Conservation (phyloP, 129 eudicot genomes). For the Lactuca saligna region DNA sequence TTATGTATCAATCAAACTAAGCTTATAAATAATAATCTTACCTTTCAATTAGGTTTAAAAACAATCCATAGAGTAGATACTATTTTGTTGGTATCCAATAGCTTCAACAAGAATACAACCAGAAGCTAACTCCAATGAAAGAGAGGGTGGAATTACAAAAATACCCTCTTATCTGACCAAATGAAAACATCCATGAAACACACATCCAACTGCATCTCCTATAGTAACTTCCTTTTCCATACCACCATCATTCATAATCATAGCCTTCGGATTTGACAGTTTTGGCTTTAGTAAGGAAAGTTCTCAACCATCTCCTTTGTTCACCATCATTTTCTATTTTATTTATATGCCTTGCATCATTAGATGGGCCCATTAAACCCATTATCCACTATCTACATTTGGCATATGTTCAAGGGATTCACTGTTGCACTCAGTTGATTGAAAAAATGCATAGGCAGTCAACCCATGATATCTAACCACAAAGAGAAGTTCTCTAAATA, state of each 20-base stretch:
- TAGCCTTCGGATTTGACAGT: conserved; percentile 48
- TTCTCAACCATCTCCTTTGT: conserved; percentile 64
- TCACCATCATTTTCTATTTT: conserved; percentile 33
- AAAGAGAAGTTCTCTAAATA: conserved; percentile 70
- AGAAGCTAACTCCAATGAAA: conserved; percentile 49
- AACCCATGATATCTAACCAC: conserved; percentile 74
- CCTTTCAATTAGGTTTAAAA: conserved; percentile 49
- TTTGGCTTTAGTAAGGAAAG: conserved; percentile 61
- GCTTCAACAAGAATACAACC: conserved; percentile 68
- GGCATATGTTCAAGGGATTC: conserved; percentile 32
- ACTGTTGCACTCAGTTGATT: conserved; percentile 26
- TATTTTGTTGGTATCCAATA: too few species aligned
- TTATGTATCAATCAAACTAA: conserved; percentile 20
- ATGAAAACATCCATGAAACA: conserved; percentile 68
- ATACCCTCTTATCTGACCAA: conserved; percentile 63
- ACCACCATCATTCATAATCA: conserved; percentile 26
- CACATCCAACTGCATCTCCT: conserved; percentile 75
- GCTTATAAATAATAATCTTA: conserved; percentile 34
- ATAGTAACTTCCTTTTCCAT: conserved; percentile 35
- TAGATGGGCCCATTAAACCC: conserved; percentile 94
- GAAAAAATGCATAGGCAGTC: conserved; percentile 72
- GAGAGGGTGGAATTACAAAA: conserved; percentile 79
- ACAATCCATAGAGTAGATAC: conserved; percentile 28
- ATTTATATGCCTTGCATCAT: conserved; percentile 21
- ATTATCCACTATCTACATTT: conserved; percentile 43